Base-by-base conservation (phyloP, 2,329 filamentous ascomycete species). In the Claviceps arundinis region DNA sequence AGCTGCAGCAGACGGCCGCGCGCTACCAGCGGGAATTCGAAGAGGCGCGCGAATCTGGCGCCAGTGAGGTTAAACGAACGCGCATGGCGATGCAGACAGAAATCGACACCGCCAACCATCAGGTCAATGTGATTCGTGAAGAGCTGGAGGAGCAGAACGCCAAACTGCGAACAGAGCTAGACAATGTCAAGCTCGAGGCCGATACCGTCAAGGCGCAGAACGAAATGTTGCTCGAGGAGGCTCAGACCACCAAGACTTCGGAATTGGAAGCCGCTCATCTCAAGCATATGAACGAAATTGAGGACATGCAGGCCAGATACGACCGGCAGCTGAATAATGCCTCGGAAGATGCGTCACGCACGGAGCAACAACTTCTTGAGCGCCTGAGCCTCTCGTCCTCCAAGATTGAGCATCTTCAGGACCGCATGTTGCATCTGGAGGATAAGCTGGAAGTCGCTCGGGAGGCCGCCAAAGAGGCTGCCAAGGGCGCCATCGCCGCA, bases 371-470 rank as follows among this genome's bases (percentile, higher is more conserved):
- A 64, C 78, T 94, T 44, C 77, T 85, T 47, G 89, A 96, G 62
- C 83, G 87, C 26, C 77, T 97, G 52, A 83, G 80, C 57, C 76
- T 97, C 52, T 87, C 89, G 0, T 81, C 90, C 8, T 87, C 89
- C 52, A 95, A 91, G 74, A 81, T 85, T 4, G 82, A 89, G 59
- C 86, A 94, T 64, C 79, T 94, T 22, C 85, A 94, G 64, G 90
- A 96, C 60, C 88, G 87, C 60, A 80, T 96, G 26, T 70, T 78
- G 4, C 86, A 94, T 60, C 75, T 97, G 1, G 89, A 96, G 65
- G 90, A 96, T 66, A 91, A 89, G 67, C 78, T 98, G 16, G 85
- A 94, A 60, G 86, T 97, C 59, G 85, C 91, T 24, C 90, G 90
- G 65, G 82, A 89, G 63, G 90, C 90, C 37, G 90, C 89, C 9